Base-by-base conservation (phyloP, 257 asterid species). In the Cordia subcordata region DNA sequence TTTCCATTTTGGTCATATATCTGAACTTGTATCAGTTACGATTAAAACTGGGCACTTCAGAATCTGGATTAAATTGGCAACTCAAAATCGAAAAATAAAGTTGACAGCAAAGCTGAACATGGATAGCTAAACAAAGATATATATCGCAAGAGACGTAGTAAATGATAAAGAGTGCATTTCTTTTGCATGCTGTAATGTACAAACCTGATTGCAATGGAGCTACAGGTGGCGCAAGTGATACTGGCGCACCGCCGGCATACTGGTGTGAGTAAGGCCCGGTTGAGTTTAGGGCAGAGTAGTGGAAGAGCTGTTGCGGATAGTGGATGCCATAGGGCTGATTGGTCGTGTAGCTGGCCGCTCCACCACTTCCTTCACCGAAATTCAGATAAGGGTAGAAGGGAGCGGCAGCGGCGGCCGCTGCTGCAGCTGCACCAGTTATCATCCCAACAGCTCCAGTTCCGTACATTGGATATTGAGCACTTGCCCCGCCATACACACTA, bases 151-250 rank as follows among this genome's bases (percentile, higher is more conserved):
- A 17, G 8, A 57, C 40, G 19, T 32, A 1, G 13, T 5, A 33
- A 57, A 57, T 16, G 15, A 21, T 16, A 50, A 10, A 18, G 11
- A 18, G 8, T 11, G 11, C n/a, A 27, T 15, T 10, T 13, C 9
- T n/a, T 17, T 12, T 15, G 12, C 21, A n/a, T 20, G 21, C 9
- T 35, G 53, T 12, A 8, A 52, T 15, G 27, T n/a, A 69, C 79
- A 63, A 70, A 90, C 97, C 97, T 81, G 97, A 87, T 68, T 83
- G 96, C 51, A 87, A 77, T 12, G 91, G 87, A 64, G 92, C 77
- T n/a, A 86, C 75, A 15, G 91, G 70, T 0, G 93, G 77, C 5
- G 94, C 88, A 37, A 84, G 85, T 55, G 92, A 81, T 27, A 79
- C 77, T n/a, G 97, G 94, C 42, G 95, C 75, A 68, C 83, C 94